Conservation (phyloP, 2,329 filamentous ascomycete genomes). For the Grosmannia serpens region DNA sequence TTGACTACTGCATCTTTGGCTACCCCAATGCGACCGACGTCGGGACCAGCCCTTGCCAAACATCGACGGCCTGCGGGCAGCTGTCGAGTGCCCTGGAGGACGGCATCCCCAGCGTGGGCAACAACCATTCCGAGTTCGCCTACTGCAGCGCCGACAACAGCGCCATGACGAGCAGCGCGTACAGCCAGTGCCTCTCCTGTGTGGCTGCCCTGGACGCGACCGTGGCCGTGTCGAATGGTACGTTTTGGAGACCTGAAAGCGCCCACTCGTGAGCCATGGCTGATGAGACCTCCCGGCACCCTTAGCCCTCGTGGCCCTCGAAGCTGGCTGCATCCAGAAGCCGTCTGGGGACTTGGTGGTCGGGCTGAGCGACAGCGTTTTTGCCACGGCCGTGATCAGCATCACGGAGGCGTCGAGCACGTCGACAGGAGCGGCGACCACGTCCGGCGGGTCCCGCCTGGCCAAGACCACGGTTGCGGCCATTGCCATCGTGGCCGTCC, state of each 20-base stretch:
- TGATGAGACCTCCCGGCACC: background rate
- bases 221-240: slow-evolving; percentile 39
- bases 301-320: slow-evolving; percentile 38
- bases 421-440: slow-evolving; percentile 5
- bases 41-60: slow-evolving; percentile 37
- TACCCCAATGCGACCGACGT: slow-evolving; percentile 35
- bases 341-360: slow-evolving; percentile 21
- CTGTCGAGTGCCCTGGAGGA: slow-evolving; percentile 29
- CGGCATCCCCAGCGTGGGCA: slow-evolving; percentile 24
- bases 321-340: slow-evolving; percentile 38
- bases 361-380: slow-evolving; percentile 19
- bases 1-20: slow-evolving; percentile 41
- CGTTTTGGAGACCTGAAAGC: slow-evolving; percentile 10
- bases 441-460: slow-evolving; percentile 14
- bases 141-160: slow-evolving; percentile 34
- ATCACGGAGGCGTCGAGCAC: slow-evolving; percentile 21
- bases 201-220: slow-evolving; percentile 29
- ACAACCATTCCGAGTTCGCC: slow-evolving; percentile 25
- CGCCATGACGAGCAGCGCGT: slow-evolving; percentile 21
- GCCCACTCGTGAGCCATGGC: background rate
- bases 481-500: slow-evolving; percentile 28
- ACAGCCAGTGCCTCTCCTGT: slow-evolving; percentile 33
- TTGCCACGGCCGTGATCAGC: slow-evolving; percentile 16
- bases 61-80: slow-evolving; percentile 36
- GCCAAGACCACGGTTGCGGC: slow-evolving; percentile 30